Conservation (phyloP, 192 early-diverging fungal genomes). For the Phlyctochytrium arcticum region DNA sequence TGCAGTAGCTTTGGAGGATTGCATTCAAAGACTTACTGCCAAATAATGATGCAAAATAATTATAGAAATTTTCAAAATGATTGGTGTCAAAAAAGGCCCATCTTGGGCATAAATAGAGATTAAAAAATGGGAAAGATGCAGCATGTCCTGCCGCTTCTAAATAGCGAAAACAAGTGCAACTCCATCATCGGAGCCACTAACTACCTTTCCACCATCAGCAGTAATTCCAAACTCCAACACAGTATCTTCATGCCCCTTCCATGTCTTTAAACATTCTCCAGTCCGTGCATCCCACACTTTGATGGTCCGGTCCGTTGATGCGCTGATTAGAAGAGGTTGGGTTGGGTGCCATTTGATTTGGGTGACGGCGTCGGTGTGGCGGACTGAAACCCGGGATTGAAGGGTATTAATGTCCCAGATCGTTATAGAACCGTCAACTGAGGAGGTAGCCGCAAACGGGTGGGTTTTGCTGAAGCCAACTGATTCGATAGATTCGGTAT, state of each 20-base stretch:
- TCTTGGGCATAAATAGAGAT: no score
- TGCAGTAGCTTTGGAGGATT: no score
- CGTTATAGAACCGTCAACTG: slow-evolving; percentile 81
- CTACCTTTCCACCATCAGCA: slow-evolving; percentile 63
- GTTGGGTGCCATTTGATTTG: slow-evolving; percentile 67
- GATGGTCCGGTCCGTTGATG: slow-evolving; percentile 78
- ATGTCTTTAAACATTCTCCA: slow-evolving; percentile 68
- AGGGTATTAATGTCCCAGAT: slow-evolving; percentile 90
- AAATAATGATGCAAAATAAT: no score
- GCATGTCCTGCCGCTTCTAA: no score
- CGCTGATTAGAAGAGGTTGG: slow-evolving; percentile 66
- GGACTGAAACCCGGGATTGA: slow-evolving; percentile 73
- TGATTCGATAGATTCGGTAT: slow-evolving; percentile 83
- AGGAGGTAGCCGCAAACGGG: slow-evolving; percentile 77
- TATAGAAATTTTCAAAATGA: no score
- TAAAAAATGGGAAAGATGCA: no score
- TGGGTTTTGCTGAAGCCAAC: slow-evolving; percentile 66
- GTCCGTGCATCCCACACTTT: slow-evolving; percentile 90
- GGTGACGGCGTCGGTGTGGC: slow-evolving; percentile 85
- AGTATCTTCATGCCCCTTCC: slow-evolving; percentile 81
- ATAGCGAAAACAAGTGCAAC: slow-evolving; percentile 18
- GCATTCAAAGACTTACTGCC: no score
- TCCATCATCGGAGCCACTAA: slow-evolving; percentile 85
- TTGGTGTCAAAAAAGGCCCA: no score
- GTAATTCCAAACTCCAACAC: slow-evolving; percentile 80